Base-by-base conservation (phyloP, 2,329 filamentous ascomycete species). In the Hypoxylon sp. region DNA sequence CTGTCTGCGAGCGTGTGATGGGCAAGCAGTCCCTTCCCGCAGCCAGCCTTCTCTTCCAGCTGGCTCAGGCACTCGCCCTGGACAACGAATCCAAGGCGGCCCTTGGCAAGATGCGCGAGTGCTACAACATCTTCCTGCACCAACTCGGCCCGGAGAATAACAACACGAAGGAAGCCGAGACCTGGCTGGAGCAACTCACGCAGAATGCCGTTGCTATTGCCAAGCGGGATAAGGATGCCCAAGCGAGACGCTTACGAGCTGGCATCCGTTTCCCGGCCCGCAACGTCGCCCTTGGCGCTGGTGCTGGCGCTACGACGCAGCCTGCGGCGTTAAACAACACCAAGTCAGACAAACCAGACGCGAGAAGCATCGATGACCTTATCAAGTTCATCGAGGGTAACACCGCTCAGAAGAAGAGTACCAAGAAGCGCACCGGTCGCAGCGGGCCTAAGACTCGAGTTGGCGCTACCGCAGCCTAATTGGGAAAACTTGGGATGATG, bases 81-180 rank as follows among this genome's bases (percentile, higher is more conserved):
- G 96, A 99, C 79, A 92, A 95, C 74, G 94, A 99, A 79, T 91
- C 94, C 74, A 97, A 97, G 84, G 91, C 87, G 51, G 94, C 96
- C 13, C 94, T 99, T 62, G 90, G 88, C 78, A 91, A 92, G 78
- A 99, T 99, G 96, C 92, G 94, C 67, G 94, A 98, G 80, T 96
- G 94, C 49, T 98, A 94, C 84, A 97, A 92, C 81, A 97, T 98
- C 78, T 99, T 99, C 90, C 89, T 94, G 70, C 84, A 85, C 63
- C 90, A 96, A 76, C 90, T 99, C 4, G 96, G 96, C 28, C 84
- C 94, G 1, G 90, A 97, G 41, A 94, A 98, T 80, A 93, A 94
- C 80, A 98, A 99, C 84, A 99, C 96, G 69, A 98, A 97, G 84
- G 96, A 99, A 80, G 95, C 96, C 2, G 94, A 97, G 83, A 93